Base-by-base conservation (phyloP, 495 filamentous ascomycete genomes). In the Articulospora tetracladia region DNA sequence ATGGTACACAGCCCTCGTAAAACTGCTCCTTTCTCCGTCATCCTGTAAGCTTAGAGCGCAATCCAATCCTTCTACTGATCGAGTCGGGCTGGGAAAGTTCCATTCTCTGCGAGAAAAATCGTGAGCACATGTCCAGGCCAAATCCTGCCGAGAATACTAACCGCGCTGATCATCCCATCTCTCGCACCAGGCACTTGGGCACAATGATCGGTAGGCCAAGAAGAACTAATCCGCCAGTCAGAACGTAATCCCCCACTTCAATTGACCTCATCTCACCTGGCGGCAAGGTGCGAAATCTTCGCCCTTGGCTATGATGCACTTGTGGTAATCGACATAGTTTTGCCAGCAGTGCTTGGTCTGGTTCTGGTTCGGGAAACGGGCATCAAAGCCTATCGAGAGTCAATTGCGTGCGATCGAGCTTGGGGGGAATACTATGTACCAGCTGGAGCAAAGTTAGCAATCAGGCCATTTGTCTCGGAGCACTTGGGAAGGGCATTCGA, bases 281-380 rank as follows among this genome's bases (percentile, higher is more conserved):
- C 86, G 88, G 88, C 95, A 99, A 52, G 95, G 95, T 63, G 89
- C 85, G 76, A 98, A 99, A 73, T 98, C 95, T 79, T 99, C 95
- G 75, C 95, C 95, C 85, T 98, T 98, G 74, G 93, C 93, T 73
- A 89, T 78, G 75, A 96, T 88, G 80, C 95, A 99, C 84, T 98
- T 99, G 86, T 99, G 87, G 84, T 99, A 98, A 78, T 99, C 95
- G 82, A 99, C 95, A 78, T 99, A 99, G 83, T 98, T 94, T 72
- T 96, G 93, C 93, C 93, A 96, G 89, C 91, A 97, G 75, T 86
- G 83, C 82, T 86, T 86, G 66, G 83, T 86, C 78, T 99, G 95
- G 82, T 99, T 99, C 81, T 84, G 79, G 83, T 99, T 95, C 66
- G 95, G 95, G 82, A 98, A 99, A 74, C 95, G 93, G 74, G 95